Evolutionary conservation across 2,329 filamentous ascomycete genomes (phyloP).

Genomic region (Alternaria triticimaculans): DNA sequence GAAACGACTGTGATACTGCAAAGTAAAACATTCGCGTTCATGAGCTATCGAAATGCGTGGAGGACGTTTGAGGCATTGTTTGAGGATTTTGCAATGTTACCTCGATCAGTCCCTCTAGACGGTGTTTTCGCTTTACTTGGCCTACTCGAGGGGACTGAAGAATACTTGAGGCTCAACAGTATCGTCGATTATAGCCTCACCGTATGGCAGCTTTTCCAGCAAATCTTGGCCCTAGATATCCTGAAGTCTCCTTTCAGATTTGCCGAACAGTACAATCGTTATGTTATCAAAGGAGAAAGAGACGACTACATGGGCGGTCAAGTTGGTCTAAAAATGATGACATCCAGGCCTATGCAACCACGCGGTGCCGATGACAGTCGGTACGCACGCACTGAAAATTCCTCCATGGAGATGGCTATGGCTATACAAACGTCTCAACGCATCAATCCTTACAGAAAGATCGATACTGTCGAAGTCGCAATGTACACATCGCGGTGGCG

Average conservation of each 20-base stretch:
- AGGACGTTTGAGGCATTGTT: neutral
- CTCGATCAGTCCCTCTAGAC: neutral
- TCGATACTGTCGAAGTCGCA: neutral
- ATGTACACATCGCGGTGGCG: neutral
- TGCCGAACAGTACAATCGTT: neutral
- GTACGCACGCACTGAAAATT: neutral
- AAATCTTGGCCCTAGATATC: neutral
- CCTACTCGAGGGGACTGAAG: neutral
- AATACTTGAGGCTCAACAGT: neutral
- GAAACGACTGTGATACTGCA: no score
- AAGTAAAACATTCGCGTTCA: no score
- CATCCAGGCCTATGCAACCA: fast-evolving
- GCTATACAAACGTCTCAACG: neutral
- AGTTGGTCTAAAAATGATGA: neutral
- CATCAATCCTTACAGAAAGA: no score
- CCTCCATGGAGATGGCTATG: neutral
- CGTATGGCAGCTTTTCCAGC: neutral
- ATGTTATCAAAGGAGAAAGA: neutral
- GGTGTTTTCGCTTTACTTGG: neutral
- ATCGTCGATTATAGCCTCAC: neutral
- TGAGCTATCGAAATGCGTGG: fast-evolving
- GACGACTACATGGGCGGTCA: neutral
- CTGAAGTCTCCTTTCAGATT: neutral
- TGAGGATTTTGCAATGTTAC: neutral
- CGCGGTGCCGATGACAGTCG: neutral